These are phyloP conservation scores for Wickerhamiella cacticola DNA, from an alignment of 805 yeast species.

Conservation along the genomic window DNA sequence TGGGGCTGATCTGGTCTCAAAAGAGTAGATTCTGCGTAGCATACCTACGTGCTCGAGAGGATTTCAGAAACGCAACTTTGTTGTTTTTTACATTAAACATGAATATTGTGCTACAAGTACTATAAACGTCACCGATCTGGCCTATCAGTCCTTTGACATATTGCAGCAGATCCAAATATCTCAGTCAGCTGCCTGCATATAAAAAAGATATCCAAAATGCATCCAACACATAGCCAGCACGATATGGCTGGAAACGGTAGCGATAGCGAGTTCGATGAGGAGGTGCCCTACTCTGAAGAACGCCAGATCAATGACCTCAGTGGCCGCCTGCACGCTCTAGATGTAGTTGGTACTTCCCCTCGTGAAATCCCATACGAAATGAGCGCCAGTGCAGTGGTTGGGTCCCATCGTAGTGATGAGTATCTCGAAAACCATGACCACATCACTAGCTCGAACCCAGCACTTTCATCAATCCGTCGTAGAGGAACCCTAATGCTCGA, in stretches of 20 bases:
- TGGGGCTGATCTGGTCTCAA: too few relatives aligned
- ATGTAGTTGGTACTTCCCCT: conserved; percentile 12
- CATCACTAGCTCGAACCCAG: neutral
- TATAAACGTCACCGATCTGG: too few relatives aligned
- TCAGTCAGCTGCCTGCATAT: neutral
- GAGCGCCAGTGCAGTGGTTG: conserved; percentile 5
- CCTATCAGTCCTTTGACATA: neutral
- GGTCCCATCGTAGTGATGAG: conserved; percentile 10
- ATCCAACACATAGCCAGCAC: neutral
- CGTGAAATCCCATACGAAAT: conserved; percentile 6
- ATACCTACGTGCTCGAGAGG: too few relatives aligned
- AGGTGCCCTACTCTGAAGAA: conserved; percentile 22
- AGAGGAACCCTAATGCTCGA: conserved; percentile 19
- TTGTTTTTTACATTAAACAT: too few relatives aligned
- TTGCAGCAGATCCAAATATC: neutral
- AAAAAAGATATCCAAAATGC: neutral
- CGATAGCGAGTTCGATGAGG: conserved; percentile 13
- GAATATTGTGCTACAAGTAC: too few relatives aligned
- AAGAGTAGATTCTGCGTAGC: too few relatives aligned
- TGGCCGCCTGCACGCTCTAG: conserved; percentile 22
- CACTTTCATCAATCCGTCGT: conserved; percentile 8
- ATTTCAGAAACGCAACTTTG: too few relatives aligned
- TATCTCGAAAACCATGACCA: neutral
- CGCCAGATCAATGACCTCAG: conserved; percentile 16
- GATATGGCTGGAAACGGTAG: conserved; percentile 10